These are phyloP conservation scores for Fusarium irregulare DNA, from an alignment of 2,329 filamentous ascomycete species.

Conservation along the genomic window DNA sequence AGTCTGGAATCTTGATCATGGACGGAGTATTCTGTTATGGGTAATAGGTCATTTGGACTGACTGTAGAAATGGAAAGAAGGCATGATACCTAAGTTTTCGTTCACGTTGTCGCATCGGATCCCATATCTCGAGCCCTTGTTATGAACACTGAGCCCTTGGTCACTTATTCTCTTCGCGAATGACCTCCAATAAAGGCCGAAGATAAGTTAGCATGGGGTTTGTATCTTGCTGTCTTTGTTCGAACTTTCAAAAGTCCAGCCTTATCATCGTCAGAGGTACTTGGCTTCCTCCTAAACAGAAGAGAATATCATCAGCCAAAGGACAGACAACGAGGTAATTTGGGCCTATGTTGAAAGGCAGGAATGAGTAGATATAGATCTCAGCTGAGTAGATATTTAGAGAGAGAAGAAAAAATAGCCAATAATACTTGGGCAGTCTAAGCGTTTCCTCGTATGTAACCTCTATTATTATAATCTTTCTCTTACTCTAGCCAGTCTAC, in stretches of 20 bases:
- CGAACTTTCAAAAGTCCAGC: background rate
- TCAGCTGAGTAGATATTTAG: background rate
- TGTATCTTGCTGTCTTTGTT: background rate
- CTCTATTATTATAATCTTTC: background rate
- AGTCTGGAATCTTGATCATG: constrained; percentile 7
- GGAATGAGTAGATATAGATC: background rate
- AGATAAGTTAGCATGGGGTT: background rate
- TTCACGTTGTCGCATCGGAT: background rate
- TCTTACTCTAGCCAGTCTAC: background rate
- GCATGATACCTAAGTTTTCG: background rate
- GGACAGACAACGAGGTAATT: background rate
- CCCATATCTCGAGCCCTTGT: background rate
- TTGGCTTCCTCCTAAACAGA: background rate
- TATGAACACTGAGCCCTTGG: background rate
- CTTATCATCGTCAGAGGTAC: background rate
- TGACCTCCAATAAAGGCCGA: background rate
- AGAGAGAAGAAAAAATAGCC: background rate
- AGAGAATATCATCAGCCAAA: background rate
- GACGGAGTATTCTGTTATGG: constrained; percentile 6
- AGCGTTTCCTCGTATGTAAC: background rate
- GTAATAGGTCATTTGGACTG: background rate
- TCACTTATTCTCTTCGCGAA: background rate
- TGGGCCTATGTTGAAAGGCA: background rate
- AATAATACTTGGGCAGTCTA: background rate
- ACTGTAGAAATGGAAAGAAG: background rate